Evolutionary conservation across 2,329 filamentous ascomycete genomes (phyloP).

Genomic region (Cladophialophora immunda): DNA sequence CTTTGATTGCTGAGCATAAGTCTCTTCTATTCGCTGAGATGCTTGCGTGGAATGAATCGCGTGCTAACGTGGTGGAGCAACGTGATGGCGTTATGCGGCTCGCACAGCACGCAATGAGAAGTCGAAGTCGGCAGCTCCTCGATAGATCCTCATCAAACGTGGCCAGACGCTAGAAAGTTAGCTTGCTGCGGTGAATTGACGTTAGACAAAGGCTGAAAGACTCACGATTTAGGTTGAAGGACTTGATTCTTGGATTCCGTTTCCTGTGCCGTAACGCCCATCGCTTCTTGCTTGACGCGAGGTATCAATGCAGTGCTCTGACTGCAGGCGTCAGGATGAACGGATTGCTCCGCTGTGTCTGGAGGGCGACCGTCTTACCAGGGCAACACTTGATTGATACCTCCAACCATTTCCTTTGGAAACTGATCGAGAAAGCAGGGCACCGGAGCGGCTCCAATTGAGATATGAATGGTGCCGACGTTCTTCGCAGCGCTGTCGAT

Average conservation of each 20-base stretch:
- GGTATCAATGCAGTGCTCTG: not conserved
- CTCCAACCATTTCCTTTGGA: too few species aligned
- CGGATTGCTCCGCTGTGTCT: too few species aligned
- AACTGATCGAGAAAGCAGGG: too few species aligned
- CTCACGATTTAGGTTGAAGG: not conserved
- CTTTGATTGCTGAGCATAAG: not conserved
- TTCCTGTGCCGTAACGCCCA: not conserved
- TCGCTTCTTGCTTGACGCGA: not conserved
- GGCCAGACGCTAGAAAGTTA: not conserved
- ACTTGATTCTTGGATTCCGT: not conserved
- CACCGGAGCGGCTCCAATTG: not conserved
- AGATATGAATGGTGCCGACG: not conserved
- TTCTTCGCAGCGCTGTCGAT: not conserved
- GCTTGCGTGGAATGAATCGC: slow-evolving; percentile 14
- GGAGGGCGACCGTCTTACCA: too few species aligned
- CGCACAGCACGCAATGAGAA: slow-evolving; percentile 26
- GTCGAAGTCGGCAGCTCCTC: not conserved
- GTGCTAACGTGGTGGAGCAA: slow-evolving; percentile 23
- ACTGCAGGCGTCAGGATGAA: too few species aligned
- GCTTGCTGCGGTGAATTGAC: not conserved
- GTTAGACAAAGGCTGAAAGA: not conserved
- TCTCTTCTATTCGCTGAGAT: slow-evolving; percentile 14
- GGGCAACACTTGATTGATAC: too few species aligned
- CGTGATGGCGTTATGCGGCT: slow-evolving; percentile 26
- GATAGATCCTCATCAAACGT: slow-evolving; percentile 2